Base-by-base conservation (phyloP, 345 rosid species). In the Salix suchowensis region DNA sequence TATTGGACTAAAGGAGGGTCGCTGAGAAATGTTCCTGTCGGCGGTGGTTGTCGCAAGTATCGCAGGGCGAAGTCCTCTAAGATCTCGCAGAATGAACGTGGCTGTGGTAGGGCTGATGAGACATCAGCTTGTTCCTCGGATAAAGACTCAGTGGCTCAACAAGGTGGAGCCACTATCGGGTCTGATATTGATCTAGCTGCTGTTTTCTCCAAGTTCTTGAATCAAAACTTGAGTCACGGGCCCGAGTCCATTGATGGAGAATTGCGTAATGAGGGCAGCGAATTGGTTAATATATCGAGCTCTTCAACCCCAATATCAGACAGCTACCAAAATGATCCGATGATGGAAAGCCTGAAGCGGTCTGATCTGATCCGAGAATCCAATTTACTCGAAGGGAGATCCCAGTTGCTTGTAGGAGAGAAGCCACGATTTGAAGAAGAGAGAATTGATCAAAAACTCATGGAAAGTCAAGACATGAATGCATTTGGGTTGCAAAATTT, bases 1-100 rank as follows among this genome's bases (percentile, higher is more conserved):
- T 92, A 94, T 68, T 94, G 98, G 97, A 94, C 98, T 26, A 90
- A 89, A 82, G 98, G 98, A 1, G 98, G 98, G 18, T 88, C 98
- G 10, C 83, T 92, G 0, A 86, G 98, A 46, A 91, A 94, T 69
- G 90, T 94, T 46, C 98, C 98, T 0, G 91, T 91, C 0, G 98
- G 98, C 5, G 97, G 98, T 4, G 94, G 97, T 4, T 92, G 94
- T 71, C 91, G 97, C 15, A 91, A 89, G 85, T 87, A 79, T 83
- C 91, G 94, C 71, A 74, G 94, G 73, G 73, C 78, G 78, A 85
- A 71, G 82, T 77, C 89, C 34, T 75, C 74, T 44, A 81, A 87
- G 81, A 78, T 70, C 54, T 82, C 81, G 4, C 74, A 79, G 67
- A 79, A 69, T 11, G 82, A 46, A 23, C 78, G 69, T 7, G 28